phyloP scores from a whole-genome alignment of 2,329 filamentous ascomycete genomes.

The Talaromyces sp. region DNA sequence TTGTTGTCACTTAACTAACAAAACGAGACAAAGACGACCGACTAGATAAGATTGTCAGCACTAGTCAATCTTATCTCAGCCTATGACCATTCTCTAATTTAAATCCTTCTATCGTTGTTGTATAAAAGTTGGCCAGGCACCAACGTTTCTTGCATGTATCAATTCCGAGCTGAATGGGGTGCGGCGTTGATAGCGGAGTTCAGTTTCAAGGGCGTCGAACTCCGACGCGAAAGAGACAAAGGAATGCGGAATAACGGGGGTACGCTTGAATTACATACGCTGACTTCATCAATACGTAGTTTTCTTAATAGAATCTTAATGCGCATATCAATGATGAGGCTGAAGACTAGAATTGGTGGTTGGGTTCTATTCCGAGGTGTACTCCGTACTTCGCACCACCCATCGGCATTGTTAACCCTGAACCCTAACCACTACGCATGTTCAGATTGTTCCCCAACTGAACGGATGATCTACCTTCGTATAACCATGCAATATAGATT shows the following conservation, averaged over 20 bases:
- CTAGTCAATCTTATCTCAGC: not conserved
- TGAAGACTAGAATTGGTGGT: not conserved
- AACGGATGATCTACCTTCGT: not conserved
- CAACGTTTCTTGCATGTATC: not conserved
- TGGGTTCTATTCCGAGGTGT: not conserved
- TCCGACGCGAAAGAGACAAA: not conserved
- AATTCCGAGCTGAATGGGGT: not conserved
- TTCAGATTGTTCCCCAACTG: not conserved
- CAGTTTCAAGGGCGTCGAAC: not conserved
- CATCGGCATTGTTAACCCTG: not conserved
- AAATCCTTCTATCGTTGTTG: not conserved
- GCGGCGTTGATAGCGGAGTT: not conserved
- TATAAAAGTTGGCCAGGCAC: not conserved
- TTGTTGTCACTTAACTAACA: not conserved
- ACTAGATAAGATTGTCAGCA: not conserved
- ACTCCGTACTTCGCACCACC: no score
- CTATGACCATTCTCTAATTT: not conserved
- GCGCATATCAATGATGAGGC: not conserved
- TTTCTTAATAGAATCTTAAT: not conserved
- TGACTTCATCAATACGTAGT: not conserved
- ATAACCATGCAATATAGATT: not conserved
- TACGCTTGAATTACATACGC: not conserved
- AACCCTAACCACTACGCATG: not conserved
- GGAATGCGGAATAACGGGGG: not conserved
- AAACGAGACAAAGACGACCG: not conserved